A percentile compares a stretch with the other conserved stretches of the same genome.
phyloP scores from a whole-genome alignment of 768 basidiomycete genomes.

The Rhizopogon roseolus region DNA sequence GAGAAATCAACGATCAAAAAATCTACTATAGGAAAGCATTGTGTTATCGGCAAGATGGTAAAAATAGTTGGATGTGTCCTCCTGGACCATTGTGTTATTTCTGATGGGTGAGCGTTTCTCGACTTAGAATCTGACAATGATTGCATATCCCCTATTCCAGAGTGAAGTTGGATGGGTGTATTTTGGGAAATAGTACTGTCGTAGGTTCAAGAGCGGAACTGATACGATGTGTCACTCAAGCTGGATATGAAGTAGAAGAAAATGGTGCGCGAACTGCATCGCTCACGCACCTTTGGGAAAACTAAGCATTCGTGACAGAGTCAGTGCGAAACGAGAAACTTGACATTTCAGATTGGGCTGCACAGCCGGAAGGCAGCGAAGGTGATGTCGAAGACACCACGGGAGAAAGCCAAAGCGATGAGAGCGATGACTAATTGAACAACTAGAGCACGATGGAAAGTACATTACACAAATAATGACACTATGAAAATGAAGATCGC shows the following conservation, averaged over 20 bases:
- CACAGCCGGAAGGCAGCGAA: conserved; percentile 22
- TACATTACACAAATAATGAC: not conserved
- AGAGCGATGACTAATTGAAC: conserved; percentile 4
- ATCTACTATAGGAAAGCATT: conserved; percentile 77
- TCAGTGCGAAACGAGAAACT: conserved; percentile 51
- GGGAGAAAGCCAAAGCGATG: conserved; percentile 11
- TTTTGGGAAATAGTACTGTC: conserved; percentile 70
- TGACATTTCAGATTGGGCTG: conserved; percentile 53
- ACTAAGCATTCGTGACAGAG: conserved; percentile 31
- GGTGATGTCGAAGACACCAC: conserved; percentile 13
- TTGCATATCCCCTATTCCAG: conserved; percentile 30
- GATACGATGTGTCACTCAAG: conserved; percentile 65
- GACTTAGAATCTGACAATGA: conserved; percentile 4
- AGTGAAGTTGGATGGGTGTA: conserved; percentile 71
- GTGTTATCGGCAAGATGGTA: conserved; percentile 79
- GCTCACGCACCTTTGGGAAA: not conserved
- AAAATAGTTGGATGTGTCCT: conserved; percentile 79
- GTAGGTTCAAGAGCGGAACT: conserved; percentile 69
- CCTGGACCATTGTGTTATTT: conserved; percentile 85
- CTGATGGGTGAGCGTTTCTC: conserved; percentile 59
- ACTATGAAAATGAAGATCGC: too few species aligned
- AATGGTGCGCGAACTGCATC: conserved; percentile 40
- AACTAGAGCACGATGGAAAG: not conserved
- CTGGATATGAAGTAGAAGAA: conserved; percentile 66
- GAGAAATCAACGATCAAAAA: conserved; percentile 80